Conservation (phyloP, 2,329 filamentous ascomycete genomes). For the Gliomastix tumulicola region DNA sequence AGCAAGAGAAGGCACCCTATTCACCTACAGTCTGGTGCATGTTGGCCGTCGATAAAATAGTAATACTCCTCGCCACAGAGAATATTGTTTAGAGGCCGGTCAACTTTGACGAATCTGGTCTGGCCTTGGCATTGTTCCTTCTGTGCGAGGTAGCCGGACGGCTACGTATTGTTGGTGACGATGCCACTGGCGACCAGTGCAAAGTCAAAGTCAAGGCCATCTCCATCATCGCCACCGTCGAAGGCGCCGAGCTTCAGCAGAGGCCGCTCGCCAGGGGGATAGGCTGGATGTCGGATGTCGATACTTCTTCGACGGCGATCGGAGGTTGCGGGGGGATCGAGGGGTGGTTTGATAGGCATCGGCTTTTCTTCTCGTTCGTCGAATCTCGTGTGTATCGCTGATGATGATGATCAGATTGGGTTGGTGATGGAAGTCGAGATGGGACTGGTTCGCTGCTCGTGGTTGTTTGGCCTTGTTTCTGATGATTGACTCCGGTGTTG, state of each 20-base stretch:
- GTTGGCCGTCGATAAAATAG: slow-evolving; percentile 1
- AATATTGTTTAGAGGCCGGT: too few relatives aligned
- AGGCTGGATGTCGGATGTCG: slow-evolving; percentile 2
- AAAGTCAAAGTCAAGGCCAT: slow-evolving; percentile 2
- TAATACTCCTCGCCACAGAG: slow-evolving; percentile 1
- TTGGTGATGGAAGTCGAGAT: too few relatives aligned
- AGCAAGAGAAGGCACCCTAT: neutral
- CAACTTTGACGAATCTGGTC: slow-evolving; percentile 2
- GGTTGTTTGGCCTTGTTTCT: too few relatives aligned
- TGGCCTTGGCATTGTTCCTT: neutral
- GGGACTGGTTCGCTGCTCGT: too few relatives aligned
- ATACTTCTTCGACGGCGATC: too few relatives aligned
- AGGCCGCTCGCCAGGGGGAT: neutral
- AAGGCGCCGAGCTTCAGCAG: slow-evolving; percentile 1
- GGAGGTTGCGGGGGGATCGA: too few relatives aligned
- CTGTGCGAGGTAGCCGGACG: neutral
- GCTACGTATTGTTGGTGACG: slow-evolving; percentile 2
- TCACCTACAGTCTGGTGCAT: neutral
- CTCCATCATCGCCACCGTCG: neutral
- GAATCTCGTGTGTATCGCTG: too few relatives aligned
- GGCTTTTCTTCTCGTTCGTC: too few relatives aligned
- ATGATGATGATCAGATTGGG: too few relatives aligned
- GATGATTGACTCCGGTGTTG: too few relatives aligned
- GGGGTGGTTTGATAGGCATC: too few relatives aligned
- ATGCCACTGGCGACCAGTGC: slow-evolving; percentile 3